phyloP scores from a whole-genome alignment of 2,329 filamentous ascomycete species.

The Metarhizium humberi region DNA sequence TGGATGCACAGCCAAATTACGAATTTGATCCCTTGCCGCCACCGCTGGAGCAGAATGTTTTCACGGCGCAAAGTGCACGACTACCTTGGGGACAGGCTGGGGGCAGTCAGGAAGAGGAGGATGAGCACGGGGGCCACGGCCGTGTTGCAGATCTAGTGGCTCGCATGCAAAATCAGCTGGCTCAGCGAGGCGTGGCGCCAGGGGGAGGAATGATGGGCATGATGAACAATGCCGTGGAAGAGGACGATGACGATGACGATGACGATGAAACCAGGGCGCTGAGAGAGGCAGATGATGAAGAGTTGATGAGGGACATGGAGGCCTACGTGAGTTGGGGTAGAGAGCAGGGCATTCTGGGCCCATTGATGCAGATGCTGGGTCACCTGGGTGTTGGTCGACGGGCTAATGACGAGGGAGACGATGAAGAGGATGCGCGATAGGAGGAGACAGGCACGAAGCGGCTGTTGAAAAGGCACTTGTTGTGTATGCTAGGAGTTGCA shows the following conservation, averaged over 20 bases:
- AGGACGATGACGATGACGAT: conserved; percentile 19
- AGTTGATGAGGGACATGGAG: conserved; percentile 21
- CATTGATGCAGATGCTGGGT: conserved; percentile 16
- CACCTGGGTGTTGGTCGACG: conserved; percentile 3
- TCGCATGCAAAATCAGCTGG: conserved; percentile 19
- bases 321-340: conserved; percentile 16
- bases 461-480: too few species aligned
- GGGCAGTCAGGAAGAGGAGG: conserved; percentile 8
- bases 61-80: conserved; percentile 32
- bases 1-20: conserved; percentile 56
- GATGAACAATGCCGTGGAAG: conserved; percentile 5
- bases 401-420: conserved; percentile 6
- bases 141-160: conserved; percentile 11
- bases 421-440: conserved; percentile 4
- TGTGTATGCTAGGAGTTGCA: too few species aligned
- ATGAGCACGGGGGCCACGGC: neutral
- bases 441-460: neutral
- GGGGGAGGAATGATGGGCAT: conserved; percentile 5
- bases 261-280: conserved; percentile 17
- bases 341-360: conserved; percentile 17
- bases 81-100: conserved; percentile 31
- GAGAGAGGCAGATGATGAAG: conserved; percentile 19
- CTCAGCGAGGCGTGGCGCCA: conserved; percentile 4
- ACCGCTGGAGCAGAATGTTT: conserved; percentile 41
- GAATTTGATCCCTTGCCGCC: conserved; percentile 81